These are phyloP conservation scores for Pelargonium myrrhifolium DNA, from an alignment of 441 rosid species.

Conservation along the genomic window DNA sequence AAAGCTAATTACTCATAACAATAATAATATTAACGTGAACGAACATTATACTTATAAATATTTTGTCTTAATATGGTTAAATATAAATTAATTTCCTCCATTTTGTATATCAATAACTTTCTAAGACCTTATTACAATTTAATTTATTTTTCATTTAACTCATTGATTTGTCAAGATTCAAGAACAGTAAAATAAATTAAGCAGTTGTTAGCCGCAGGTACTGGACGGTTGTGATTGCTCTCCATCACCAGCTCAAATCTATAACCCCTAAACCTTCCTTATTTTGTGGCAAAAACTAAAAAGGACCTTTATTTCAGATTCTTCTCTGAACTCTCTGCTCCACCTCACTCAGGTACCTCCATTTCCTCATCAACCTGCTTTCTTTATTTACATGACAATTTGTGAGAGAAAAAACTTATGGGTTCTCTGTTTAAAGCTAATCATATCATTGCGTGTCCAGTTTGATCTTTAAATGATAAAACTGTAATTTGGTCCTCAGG, in stretches of 20 bases:
- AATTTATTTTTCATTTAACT: no score
- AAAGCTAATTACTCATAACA: no score
- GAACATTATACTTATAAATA: no score
- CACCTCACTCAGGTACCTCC: not conserved
- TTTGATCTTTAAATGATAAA: not conserved
- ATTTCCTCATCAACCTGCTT: not conserved
- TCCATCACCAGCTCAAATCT: not conserved
- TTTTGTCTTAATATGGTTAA: no score
- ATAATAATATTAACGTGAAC: no score
- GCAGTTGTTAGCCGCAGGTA: not conserved
- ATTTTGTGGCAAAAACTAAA: not conserved
- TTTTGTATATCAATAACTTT: no score
- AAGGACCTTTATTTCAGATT: not conserved
- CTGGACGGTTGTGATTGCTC: conserved; percentile 5
- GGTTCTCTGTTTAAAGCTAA: not conserved
- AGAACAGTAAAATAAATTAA: not conserved
- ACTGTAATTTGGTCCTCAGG: not conserved
- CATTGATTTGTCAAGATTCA: no score
- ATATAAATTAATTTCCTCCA: no score
- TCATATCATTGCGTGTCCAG: not conserved
- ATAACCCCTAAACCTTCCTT: not conserved
- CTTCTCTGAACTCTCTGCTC: not conserved
- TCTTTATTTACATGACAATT: not conserved
- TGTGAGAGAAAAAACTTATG: not conserved
- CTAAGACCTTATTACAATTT: no score